Evolutionary conservation across 2,329 filamentous ascomycete genomes (phyloP).

Genomic region (Fusarium sulawesiense): DNA sequence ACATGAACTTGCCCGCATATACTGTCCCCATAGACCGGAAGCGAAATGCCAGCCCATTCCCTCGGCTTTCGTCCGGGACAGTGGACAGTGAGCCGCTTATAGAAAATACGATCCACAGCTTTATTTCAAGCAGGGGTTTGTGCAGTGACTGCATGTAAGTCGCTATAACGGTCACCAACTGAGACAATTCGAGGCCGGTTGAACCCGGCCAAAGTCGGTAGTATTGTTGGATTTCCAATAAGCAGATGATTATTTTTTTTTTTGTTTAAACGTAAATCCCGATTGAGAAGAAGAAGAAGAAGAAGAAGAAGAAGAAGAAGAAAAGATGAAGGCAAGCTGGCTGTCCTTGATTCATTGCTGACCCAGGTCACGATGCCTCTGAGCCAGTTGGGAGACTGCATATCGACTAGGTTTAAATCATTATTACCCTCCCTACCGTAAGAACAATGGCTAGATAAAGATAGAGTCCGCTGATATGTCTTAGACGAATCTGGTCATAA

Average conservation of each 20-base stretch:
- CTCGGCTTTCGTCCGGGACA: slow-evolving; percentile 14
- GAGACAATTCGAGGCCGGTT: not conserved
- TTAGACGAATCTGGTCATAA: not conserved
- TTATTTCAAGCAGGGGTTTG: not conserved
- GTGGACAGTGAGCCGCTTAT: not conserved
- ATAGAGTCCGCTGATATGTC: not conserved
- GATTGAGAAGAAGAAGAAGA: not conserved
- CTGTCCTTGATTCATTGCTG: not conserved
- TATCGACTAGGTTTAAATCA: not conserved
- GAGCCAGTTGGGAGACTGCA: not conserved
- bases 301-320: not conserved
- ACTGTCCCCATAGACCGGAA: slow-evolving; percentile 13
- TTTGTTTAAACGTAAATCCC: not conserved
- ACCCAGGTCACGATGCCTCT: not conserved
- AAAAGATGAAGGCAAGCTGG: not conserved
- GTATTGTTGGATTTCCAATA: not conserved
- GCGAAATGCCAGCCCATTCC: not conserved
- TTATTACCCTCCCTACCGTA: not conserved
- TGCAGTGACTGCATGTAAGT: not conserved
- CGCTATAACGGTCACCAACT: not conserved
- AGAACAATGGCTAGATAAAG: not conserved
- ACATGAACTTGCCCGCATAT: slow-evolving; percentile 1
- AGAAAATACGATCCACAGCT: not conserved
- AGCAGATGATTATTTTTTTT: not conserved
- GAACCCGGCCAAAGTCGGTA: not conserved